Conservation (phyloP, 1,284 basidiomycete genomes). For the Heterobasidion occidentale region DNA sequence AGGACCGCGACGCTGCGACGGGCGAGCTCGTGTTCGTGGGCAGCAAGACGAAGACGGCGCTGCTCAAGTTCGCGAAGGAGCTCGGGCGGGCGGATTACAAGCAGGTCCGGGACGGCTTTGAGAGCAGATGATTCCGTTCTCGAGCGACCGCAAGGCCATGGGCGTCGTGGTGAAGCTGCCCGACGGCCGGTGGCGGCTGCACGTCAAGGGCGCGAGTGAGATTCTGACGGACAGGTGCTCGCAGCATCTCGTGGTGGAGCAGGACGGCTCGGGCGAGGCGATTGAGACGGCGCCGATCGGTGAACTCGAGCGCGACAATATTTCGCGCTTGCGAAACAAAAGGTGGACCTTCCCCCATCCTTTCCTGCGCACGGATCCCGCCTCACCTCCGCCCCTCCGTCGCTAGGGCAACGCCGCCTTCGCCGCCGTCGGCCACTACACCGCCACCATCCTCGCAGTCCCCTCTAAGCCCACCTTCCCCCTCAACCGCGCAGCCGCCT, state of each 20-base stretch:
- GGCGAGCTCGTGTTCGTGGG: slow-evolving; percentile 77
- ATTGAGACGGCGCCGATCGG: slow-evolving; percentile 60
- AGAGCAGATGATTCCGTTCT: slow-evolving; percentile 90
- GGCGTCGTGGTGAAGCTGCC: slow-evolving; percentile 75
- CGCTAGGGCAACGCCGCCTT: too few species aligned
- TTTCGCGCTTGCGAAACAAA: too few species aligned
- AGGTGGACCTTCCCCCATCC: too few species aligned
- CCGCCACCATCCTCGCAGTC: too few species aligned
- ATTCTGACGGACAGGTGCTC: slow-evolving; percentile 77
- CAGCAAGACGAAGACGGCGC: slow-evolving; percentile 94
- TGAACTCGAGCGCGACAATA: slow-evolving; percentile 65
- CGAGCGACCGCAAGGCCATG: slow-evolving; percentile 94
- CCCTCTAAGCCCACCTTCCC: too few species aligned
- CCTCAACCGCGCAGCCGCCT: too few species aligned
- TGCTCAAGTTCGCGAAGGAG: slow-evolving; percentile 86
- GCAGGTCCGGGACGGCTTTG: slow-evolving; percentile 56
- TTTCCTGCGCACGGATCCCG: too few species aligned
- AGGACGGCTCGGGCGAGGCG: slow-evolving; percentile 23
- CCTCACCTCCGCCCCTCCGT: too few species aligned
- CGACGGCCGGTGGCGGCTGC: slow-evolving; percentile 62
- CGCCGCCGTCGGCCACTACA: too few species aligned
- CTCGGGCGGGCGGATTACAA: slow-evolving; percentile 79
- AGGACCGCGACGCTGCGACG: slow-evolving; percentile 66
- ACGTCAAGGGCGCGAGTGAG: slow-evolving; percentile 92
- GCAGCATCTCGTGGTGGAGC: slow-evolving; percentile 62